Evolutionary conservation across 2,329 filamentous ascomycete genomes (phyloP), one percentile per base, ranked within the genome.

Genomic region (Fusarium avenaceum): DNA sequence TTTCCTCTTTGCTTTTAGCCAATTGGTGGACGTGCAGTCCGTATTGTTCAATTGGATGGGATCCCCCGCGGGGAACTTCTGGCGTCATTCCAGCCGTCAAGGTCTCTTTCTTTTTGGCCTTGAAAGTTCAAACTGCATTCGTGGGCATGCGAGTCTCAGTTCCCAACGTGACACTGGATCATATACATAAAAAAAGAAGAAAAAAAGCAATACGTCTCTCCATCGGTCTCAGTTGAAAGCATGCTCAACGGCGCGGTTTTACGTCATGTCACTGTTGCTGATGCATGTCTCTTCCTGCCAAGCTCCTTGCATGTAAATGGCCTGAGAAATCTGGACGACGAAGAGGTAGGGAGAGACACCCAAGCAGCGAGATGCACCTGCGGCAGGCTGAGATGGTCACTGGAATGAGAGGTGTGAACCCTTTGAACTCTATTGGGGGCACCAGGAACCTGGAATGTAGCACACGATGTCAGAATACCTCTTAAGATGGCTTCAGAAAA

Each of bases 71-170:
- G 30, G 30, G 13, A 26, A 47, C n/a, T 26, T 30, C 32, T 44
- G 51, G 38, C 20, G 48, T 43, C 66, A 69, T 69, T 69, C 62
- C 66, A 69, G 43, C 22, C 13, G 22, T 5, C 14, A 35, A 38
- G 28, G 32, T 20, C 19, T 35, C 32, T 32, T 30, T 30, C 28
- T 30, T 30, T 8, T 43, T 30, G 9, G 30, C 38, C 24, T 50
- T 24, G 24, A 24, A 24, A 24, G 24, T 24, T 39, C 22, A 33
- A 10, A 17, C 11, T 30, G 35, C 35, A 28, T 20, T 30, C 20
- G 26, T 28, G 43, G 30, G 43, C 39, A 66, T 48, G 65, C 65
- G 66, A 69, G 66, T 69, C 65, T 69, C 65, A 62, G 52, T 35
- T 53, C n/a, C 8, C 28, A 68, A 59, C 63, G 62, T 54, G 57